Evolutionary conservation across 176 grass and related monocot species (phyloP).

Genomic region (Zea mays): Zm-B73-REFERENCE-NAM-5.0 NC_050099.1:186647001-186647500

Average conservation of each 20-base stretch:
- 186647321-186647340: slow-evolving; percentile 97
- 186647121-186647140: slow-evolving; percentile 15
- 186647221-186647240: slow-evolving; percentile 32
- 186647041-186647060: slow-evolving; percentile 20
- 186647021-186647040: slow-evolving; percentile 31
- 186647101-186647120: slow-evolving; percentile 25
- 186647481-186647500: neutral
- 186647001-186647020: slow-evolving; percentile 3
- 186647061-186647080: slow-evolving; percentile 6
- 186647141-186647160: slow-evolving; percentile 30
- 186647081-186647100: neutral
- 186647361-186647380: slow-evolving; percentile 91
- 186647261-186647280: neutral
- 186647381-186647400: slow-evolving; percentile 51
- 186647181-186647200: slow-evolving; percentile 99
- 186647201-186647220: slow-evolving; percentile 90
- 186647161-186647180: slow-evolving; percentile 99
- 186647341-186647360: slow-evolving; percentile 90
- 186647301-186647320: slow-evolving; percentile 89
- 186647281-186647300: slow-evolving; percentile 35
- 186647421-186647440: neutral
- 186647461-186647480: neutral
- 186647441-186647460: neutral
- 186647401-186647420: neutral
- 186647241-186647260: slow-evolving; percentile 14